phyloP scores from a whole-genome alignment of 2,329 filamentous ascomycete genomes.

The Escovopsis sp. region DNA sequence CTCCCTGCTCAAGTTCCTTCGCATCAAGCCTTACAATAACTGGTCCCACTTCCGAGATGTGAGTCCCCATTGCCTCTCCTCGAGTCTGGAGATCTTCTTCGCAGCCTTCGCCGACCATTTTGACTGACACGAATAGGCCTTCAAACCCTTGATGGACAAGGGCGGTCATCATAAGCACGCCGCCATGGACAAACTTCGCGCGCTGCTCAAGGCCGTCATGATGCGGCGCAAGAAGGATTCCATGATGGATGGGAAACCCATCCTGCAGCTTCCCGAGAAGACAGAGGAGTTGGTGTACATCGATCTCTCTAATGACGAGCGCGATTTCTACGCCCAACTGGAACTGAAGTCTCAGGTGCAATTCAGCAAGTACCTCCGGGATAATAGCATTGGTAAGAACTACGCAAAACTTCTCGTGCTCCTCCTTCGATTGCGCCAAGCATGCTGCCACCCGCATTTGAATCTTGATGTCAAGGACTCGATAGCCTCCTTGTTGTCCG shows the following conservation, averaged over 20 bases:
- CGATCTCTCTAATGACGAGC: slow-evolving; percentile 57
- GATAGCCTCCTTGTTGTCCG: slow-evolving; percentile 21
- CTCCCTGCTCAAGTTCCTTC: slow-evolving; percentile 62
- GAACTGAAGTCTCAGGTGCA: slow-evolving; percentile 51
- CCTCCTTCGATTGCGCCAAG: slow-evolving; percentile 68
- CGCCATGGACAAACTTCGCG: slow-evolving; percentile 59
- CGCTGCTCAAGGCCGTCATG: slow-evolving; percentile 65
- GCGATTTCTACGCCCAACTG: slow-evolving; percentile 62
- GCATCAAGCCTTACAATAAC: slow-evolving; percentile 59
- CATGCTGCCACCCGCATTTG: slow-evolving; percentile 29
- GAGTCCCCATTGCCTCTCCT: slow-evolving; percentile 12
- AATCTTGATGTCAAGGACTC: slow-evolving; percentile 22
- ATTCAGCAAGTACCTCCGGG: slow-evolving; percentile 64
- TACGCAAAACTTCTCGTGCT: slow-evolving; percentile 74
- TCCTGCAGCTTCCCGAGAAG: slow-evolving; percentile 61
- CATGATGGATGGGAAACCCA: slow-evolving; percentile 64
- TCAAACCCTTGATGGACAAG: too few relatives aligned
- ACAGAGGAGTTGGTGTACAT: slow-evolving; percentile 65
- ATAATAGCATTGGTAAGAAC: slow-evolving; percentile 48
- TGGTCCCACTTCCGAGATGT: slow-evolving; percentile 46
- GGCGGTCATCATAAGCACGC: slow-evolving; percentile 37
- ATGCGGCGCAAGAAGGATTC: slow-evolving; percentile 72
- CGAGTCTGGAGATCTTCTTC: slow-evolving; percentile 4
- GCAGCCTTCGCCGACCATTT: slow-evolving; percentile 29
- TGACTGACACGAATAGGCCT: slow-evolving; percentile 8